phyloP scores from a whole-genome alignment of 139 green algal genomes.

The Asterochloris erici region DNA sequence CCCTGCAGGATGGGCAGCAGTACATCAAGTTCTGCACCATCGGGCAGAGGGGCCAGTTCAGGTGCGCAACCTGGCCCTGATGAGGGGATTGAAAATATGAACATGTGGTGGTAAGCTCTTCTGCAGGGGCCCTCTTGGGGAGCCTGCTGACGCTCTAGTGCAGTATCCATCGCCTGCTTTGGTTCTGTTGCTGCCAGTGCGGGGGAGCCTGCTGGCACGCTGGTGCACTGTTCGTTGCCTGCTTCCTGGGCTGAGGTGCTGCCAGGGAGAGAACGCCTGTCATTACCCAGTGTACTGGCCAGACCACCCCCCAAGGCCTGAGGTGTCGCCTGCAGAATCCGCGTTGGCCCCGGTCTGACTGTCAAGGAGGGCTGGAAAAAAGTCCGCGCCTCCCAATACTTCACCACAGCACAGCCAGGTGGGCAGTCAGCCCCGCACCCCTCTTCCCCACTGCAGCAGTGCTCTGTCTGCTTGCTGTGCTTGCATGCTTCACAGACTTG shows the following conservation, averaged over 20 bases:
- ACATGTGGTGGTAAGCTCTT: neutral
- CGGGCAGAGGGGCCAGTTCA: conserved; percentile 17
- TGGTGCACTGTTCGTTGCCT: too few species aligned
- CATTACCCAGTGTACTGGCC: too few species aligned
- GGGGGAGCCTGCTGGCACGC: too few species aligned
- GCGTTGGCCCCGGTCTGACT: conserved; percentile 9
- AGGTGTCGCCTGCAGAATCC: neutral
- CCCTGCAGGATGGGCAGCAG: conserved; percentile 11
- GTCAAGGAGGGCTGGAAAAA: conserved; percentile 15
- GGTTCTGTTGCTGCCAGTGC: neutral
- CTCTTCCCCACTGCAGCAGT: neutral
- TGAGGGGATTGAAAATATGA: neutral
- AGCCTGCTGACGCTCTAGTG: neutral
- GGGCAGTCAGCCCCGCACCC: neutral
- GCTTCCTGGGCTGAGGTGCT: too few species aligned
- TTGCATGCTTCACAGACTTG: too few species aligned
- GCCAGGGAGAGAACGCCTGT: too few species aligned
- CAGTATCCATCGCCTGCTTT: neutral
- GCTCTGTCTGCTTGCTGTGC: too few species aligned
- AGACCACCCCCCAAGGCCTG: too few species aligned
- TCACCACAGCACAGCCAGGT: conserved; percentile 14
- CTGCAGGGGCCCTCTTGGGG: too few species aligned
- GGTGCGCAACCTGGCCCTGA: neutral
- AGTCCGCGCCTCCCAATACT: conserved; percentile 12
- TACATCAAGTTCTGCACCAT: conserved; percentile 19